A percentile compares a stretch with the other conserved stretches of the same genome.
Evolutionary conservation across 441 rosid species (phyloP).

Genomic region (Erysimum pusillum): DNA sequence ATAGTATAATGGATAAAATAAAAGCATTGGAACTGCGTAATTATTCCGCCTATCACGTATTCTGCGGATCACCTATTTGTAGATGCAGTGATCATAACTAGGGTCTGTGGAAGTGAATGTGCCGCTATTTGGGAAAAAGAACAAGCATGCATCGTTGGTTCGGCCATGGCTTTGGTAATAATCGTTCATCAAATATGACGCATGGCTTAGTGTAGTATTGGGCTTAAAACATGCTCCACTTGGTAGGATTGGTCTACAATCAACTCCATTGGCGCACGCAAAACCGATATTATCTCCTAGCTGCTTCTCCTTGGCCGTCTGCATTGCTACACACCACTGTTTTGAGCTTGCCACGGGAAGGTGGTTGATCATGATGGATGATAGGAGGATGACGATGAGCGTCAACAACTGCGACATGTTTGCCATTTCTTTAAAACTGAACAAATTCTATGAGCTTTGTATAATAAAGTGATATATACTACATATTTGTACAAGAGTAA

Average conservation of each 20-base stretch:
- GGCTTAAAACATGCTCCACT: slow-evolving; percentile 30
- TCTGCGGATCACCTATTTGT: not conserved
- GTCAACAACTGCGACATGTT: slow-evolving; percentile 1
- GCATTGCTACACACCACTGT: slow-evolving; percentile 25
- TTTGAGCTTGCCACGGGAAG: slow-evolving; percentile 26
- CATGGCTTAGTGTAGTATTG: slow-evolving; percentile 27
- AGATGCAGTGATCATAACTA: slow-evolving; percentile 10
- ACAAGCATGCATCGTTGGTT: not conserved
- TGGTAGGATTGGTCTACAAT: slow-evolving; percentile 32
- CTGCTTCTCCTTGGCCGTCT: not conserved
- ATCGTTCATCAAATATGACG: slow-evolving; percentile 23
- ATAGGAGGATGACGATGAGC: not conserved
- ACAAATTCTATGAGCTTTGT: not conserved
- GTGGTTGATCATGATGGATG: slow-evolving; percentile 17
- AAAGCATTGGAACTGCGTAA: not conserved
- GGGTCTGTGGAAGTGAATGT: slow-evolving; percentile 5
- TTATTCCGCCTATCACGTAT: not conserved
- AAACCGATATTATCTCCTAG: slow-evolving; percentile 9
- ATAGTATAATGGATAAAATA: not conserved
- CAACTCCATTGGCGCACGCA: slow-evolving; percentile 5
- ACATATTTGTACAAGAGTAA: not conserved
- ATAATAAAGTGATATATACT: not conserved
- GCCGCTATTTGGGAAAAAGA: slow-evolving; percentile 21
- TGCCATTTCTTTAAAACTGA: not conserved
- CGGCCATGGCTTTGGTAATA: slow-evolving; percentile 23